Conservation (phyloP, 345 rosid species). For the Eucalyptus cladocalyx region DNA sequence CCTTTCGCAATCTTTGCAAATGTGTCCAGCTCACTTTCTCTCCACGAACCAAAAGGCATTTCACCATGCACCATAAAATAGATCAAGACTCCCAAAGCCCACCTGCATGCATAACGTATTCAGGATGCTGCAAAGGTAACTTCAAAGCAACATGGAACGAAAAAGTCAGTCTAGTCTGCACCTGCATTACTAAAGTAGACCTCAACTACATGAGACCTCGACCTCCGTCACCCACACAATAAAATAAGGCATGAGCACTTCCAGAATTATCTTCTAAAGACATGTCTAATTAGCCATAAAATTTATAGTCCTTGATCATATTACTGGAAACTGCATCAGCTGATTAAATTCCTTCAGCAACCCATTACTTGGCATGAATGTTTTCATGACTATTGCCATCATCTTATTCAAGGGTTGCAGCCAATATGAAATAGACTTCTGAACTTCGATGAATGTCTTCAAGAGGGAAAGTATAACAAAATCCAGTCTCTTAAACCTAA, state of each 20-base stretch:
- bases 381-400: background rate
- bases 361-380: background rate
- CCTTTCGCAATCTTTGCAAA: conserved; percentile 75
- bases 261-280: background rate
- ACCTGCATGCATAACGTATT: conserved; percentile 25
- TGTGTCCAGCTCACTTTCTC: conserved; percentile 70
- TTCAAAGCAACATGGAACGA: background rate
- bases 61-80: conserved; percentile 73
- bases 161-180: background rate
- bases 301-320: background rate
- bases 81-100: conserved; percentile 87
- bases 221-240: background rate
- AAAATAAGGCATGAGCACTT: background rate
- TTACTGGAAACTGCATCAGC: background rate
- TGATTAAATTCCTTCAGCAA: background rate
- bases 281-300: background rate
- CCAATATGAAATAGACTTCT: background rate
- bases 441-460: background rate
- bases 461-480: background rate
- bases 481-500: background rate
- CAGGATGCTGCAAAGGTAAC: background rate
- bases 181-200: background rate
- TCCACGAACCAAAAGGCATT: conserved; percentile 85
- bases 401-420: background rate
- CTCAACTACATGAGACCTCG: background rate